Percentiles rank a stretch among this genome's conserved stretches.
These are phyloP conservation scores for Diphasiastrum complanatum DNA, from an alignment of 83 land plant species.

Conservation along the genomic window DNA sequence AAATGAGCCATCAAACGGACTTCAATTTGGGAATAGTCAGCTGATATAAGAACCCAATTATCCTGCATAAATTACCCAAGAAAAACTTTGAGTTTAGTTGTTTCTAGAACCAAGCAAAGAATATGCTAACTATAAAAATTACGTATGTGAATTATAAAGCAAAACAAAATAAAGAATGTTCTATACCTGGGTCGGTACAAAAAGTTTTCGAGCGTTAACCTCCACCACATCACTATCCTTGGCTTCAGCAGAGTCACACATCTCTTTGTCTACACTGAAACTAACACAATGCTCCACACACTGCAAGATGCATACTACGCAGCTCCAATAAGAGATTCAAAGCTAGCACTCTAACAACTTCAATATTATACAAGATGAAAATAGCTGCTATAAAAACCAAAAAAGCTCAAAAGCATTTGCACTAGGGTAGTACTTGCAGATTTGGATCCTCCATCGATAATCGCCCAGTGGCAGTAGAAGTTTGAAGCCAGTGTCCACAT, in stretches of 20 bases:
- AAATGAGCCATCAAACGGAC: constrained; percentile 96
- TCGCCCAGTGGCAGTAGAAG: constrained; percentile 93
- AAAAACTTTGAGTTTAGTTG: constrained; percentile 2
- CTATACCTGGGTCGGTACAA: constrained; percentile 81
- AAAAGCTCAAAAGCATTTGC: not conserved
- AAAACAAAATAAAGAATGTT: not conserved
- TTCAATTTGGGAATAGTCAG: constrained; percentile 98
- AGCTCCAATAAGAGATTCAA: not conserved
- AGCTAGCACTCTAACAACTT: not conserved
- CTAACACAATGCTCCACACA: constrained; percentile 80
- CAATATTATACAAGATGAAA: not conserved
- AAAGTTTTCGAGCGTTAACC: constrained; percentile 81
- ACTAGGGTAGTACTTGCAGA: constrained; percentile 60
- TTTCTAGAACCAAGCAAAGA: too few species aligned
- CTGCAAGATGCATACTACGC: constrained; percentile 29
- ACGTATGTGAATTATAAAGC: too few species aligned
- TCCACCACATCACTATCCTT: constrained; percentile 26
- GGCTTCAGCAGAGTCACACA: constrained; percentile 2
- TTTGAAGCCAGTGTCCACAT: constrained; percentile 92
- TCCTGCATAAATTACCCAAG: constrained; percentile 45
- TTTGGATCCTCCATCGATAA: constrained; percentile 99
- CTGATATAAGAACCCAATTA: constrained; percentile 76
- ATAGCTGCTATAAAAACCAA: constrained; percentile 6
- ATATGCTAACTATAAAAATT: too few species aligned
- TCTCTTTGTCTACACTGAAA: constrained; percentile 35